Evolutionary conservation across 192 early-diverging fungal species (phyloP), one percentile per base, ranked within the genome.

Genomic region (Podochytrium sp.): DNA sequence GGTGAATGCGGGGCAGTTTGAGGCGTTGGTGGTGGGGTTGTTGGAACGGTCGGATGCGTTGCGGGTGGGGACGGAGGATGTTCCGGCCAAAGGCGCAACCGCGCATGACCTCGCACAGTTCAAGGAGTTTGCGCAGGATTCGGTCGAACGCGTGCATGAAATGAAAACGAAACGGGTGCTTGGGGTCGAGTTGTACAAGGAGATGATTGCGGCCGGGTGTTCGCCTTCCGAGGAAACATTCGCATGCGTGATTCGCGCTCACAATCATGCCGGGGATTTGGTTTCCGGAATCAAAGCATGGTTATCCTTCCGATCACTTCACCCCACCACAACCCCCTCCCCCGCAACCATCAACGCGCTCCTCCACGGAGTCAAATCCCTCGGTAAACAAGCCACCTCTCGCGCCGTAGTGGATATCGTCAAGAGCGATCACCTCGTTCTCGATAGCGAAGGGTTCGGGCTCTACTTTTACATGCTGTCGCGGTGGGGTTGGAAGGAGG

Each of bases 201-300:
- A 78, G 58, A 56, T 81, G 38, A 56, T 65, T 6, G 49, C 58
- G 2, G 71, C 59, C n/a, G 52, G 20, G 1, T 57, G 64, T 32
- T 25, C 35, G 37, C 51, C 73, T 25, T 25, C 14, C 40, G 71
- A 76, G 50, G 41, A 71, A 38, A 64, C 67, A 0, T 62, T 56
- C 63, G 20, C 16, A 40, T 56, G 43, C 34, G 65, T 78, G 14
- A 78, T 78, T 29, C 25, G 40, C 2, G 64, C 41, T 1, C 49
- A 78, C 56, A n/a, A 25, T n/a, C 50, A 33, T 10, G 34, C 51
- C 5, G 27, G 33, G 10, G 71, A 78, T 47, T 49, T 78, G 12
- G 57, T 78, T 47, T 35, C 50, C 30, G 76, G 57, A 3, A 60
- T 78, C 38, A 73, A 73, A 42, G 56, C 58, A 12, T 78, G 76